phyloP scores from a whole-genome alignment of 805 yeast genomes.

The Kluyveromyces starmeri region DNA sequence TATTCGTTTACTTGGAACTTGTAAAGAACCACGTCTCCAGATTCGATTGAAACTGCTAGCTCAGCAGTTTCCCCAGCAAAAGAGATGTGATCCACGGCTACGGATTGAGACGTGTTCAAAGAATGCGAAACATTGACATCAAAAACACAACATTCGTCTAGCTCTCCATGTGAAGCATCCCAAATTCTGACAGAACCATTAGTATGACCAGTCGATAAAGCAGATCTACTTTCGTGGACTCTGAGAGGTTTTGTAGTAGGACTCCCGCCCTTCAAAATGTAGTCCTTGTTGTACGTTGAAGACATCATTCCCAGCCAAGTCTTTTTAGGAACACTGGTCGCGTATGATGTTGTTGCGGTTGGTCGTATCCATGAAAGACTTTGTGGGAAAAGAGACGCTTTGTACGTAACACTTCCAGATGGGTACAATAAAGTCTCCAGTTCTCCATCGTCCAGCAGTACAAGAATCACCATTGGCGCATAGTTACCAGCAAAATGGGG shows the following conservation, averaged over 20 bases:
- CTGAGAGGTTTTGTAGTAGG: conserved; percentile 46
- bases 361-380: conserved; percentile 74
- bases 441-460: conserved; percentile 55
- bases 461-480: conserved; percentile 58
- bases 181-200: conserved; percentile 77
- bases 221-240: conserved; percentile 43
- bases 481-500: conserved; percentile 79
- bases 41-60: conserved; percentile 53
- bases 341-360: conserved; percentile 45
- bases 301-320: conserved; percentile 77
- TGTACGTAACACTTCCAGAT: conserved; percentile 40
- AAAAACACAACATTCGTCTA: conserved; percentile 48
- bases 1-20: conserved; percentile 51
- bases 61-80: conserved; percentile 75
- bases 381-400: conserved; percentile 66
- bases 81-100: conserved; percentile 49
- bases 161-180: conserved; percentile 74
- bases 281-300: conserved; percentile 33
- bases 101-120: conserved; percentile 36
- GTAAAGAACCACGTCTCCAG: conserved; percentile 70
- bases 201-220: conserved; percentile 75
- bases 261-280: conserved; percentile 71
- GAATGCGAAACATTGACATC: conserved; percentile 49
- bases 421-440: conserved; percentile 54
- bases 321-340: conserved; percentile 49